A percentile compares a stretch with the other conserved stretches of the same genome.
Evolutionary conservation across 441 rosid genomes (phyloP).

Genomic region (Rhodomyrtus psidioides): DNA sequence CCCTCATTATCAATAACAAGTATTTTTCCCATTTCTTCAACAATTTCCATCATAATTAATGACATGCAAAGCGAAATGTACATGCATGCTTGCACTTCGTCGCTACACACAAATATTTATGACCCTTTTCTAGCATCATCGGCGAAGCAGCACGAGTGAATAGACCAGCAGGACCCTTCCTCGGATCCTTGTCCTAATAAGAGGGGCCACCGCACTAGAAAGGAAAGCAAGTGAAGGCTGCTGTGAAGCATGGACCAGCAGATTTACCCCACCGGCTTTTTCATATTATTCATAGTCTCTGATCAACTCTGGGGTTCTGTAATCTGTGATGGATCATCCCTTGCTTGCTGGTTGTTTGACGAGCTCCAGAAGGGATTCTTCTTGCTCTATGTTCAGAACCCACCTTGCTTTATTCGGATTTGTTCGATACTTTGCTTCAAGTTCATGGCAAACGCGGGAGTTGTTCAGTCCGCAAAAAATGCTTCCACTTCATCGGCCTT

Average conservation of each 20-base stretch:
- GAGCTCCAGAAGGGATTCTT: constrained; percentile 15
- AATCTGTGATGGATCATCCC: background rate
- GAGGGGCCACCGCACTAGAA: background rate
- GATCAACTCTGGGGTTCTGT: background rate
- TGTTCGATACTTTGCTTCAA: constrained; percentile 34
- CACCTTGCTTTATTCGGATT: constrained; percentile 31
- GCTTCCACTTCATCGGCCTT: constrained; percentile 28
- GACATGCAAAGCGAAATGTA: background rate
- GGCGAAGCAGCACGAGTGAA: background rate
- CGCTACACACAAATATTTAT: background rate
- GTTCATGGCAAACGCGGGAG: constrained; percentile 17
- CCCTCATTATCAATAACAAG: too few relatives aligned
- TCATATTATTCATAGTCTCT: background rate
- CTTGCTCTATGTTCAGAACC: constrained; percentile 21
- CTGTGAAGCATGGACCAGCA: background rate
- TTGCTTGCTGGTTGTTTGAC: constrained; percentile 14
- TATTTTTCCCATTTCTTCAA: too few relatives aligned
- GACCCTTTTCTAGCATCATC: background rate
- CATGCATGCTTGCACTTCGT: background rate
- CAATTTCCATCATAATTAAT: background rate
- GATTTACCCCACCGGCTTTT: background rate
- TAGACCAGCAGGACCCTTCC: background rate
- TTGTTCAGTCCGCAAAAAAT: constrained; percentile 13
- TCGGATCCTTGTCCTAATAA: background rate
- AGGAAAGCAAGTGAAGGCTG: background rate